Percentiles rank a stretch among this genome's conserved stretches.
phyloP scores from a whole-genome alignment of 148 eudicot genomes.

The Oxyria digyna region DNA sequence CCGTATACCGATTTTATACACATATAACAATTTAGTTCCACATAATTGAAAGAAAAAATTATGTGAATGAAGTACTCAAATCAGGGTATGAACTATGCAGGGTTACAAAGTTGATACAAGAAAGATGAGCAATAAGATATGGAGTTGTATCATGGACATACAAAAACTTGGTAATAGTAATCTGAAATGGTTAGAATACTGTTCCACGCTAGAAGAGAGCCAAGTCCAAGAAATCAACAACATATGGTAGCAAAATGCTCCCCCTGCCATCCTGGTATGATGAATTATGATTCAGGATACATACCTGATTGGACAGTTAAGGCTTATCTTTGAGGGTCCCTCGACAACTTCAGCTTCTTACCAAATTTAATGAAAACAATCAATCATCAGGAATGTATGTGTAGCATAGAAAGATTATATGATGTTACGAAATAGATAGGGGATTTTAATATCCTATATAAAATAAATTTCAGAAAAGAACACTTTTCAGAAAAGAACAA shows the following conservation, averaged over 20 bases:
- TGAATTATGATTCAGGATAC: not conserved
- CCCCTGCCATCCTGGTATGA: conserved; percentile 3
- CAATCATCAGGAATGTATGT: not conserved
- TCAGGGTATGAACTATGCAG: no score
- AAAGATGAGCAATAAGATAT: no score
- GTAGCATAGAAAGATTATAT: not conserved
- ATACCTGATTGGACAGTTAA: conserved; percentile 92
- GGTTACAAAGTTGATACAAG: not conserved
- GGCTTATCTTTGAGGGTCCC: conserved; percentile 83
- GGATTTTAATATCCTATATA: not conserved
- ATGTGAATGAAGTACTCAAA: not conserved
- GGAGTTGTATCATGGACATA: not conserved
- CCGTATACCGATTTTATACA: no score
- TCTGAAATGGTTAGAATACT: conserved; percentile 10
- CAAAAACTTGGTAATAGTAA: conserved; percentile 13
- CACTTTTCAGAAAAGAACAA: no score
- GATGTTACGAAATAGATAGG: not conserved
- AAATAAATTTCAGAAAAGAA: no score
- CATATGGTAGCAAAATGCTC: not conserved
- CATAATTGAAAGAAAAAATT: not conserved
- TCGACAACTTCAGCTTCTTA: conserved; percentile 71
- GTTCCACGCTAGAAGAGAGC: conserved; percentile 13
- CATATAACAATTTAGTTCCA: not conserved
- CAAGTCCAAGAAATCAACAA: conserved; percentile 11
- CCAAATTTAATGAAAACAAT: not conserved